These are phyloP conservation scores for Penicillium sp. DNA, from an alignment of 2,329 filamentous ascomycete species.

Conservation along the genomic window DNA sequence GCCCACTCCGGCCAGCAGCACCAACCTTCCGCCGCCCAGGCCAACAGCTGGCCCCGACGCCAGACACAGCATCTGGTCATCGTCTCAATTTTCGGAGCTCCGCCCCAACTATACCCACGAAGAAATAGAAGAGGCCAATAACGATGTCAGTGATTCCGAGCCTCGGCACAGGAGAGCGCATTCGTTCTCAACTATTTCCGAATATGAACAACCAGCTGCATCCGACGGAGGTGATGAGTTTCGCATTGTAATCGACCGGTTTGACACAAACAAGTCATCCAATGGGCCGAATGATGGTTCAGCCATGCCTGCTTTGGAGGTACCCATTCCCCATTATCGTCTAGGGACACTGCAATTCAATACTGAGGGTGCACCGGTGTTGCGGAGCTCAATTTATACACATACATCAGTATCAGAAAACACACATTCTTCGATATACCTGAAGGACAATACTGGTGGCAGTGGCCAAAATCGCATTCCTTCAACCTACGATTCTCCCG, in stretches of 20 bases:
- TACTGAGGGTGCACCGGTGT: conserved; percentile 66
- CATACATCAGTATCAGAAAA: conserved; percentile 66
- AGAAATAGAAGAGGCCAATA: conserved; percentile 21
- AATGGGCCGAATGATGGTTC: conserved; percentile 57
- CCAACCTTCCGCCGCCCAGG: conserved; percentile 44
- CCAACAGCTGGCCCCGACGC: conserved; percentile 27
- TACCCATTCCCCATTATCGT: conserved; percentile 78
- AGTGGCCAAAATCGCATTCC: conserved; percentile 20
- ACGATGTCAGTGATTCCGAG: conserved; percentile 21
- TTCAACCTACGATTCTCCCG: conserved; percentile 23
- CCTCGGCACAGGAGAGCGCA: conserved; percentile 58
- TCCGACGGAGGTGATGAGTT: conserved; percentile 60
- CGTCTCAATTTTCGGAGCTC: conserved; percentile 39
- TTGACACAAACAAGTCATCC: conserved; percentile 58
- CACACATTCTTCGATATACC: conserved; percentile 59
- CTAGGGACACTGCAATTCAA: conserved; percentile 80
- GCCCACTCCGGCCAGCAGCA: conserved; percentile 57
- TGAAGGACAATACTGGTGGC: conserved; percentile 32
- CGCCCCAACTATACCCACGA: conserved; percentile 26
- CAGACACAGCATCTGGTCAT: conserved; percentile 36
- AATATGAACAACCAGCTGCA: conserved; percentile 45
- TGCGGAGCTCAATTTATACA: conserved; percentile 76
- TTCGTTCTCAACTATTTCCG: conserved; percentile 74
- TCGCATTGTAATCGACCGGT: conserved; percentile 75
- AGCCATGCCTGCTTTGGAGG: conserved; percentile 60